Percentiles rank a stretch among this genome's conserved stretches.
Evolutionary conservation across 2,329 filamentous ascomycete genomes (phyloP).

Genomic region (Fusarium metavorans): DNA sequence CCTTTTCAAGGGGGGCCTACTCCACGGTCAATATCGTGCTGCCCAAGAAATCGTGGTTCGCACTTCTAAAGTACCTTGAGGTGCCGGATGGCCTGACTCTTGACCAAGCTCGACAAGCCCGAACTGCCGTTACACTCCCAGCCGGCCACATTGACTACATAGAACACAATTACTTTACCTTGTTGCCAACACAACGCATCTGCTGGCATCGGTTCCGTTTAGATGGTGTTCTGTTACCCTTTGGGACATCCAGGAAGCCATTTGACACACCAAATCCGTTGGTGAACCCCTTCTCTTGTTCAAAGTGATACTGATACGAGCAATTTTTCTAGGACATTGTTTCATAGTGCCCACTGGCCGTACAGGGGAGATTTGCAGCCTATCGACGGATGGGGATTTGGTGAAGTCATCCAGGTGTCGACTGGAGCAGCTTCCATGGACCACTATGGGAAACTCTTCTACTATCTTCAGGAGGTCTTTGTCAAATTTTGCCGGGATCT

Average conservation of each 20-base stretch:
- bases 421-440: slow-evolving; percentile 6
- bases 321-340: neutral
- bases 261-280: slow-evolving; percentile 16
- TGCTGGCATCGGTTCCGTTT: neutral
- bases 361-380: slow-evolving; percentile 3
- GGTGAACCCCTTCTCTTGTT: neutral
- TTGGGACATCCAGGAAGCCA: neutral
- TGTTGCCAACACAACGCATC: neutral
- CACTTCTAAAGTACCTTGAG: neutral
- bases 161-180: neutral
- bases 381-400: slow-evolving; percentile 3
- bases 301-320: neutral
- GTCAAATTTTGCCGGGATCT: neutral
- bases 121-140: neutral
- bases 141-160: neutral
- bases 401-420: neutral
- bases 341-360: neutral
- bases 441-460: slow-evolving; percentile 23
- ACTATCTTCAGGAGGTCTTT: neutral
- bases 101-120: neutral
- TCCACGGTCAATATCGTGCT: neutral
- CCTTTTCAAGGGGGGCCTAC: neutral
- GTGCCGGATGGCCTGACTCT: neutral
- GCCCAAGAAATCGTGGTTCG: neutral
- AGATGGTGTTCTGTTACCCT: slow-evolving; percentile 25